Conservation (phyloP, 495 filamentous ascomycete genomes). For the Polyplosphaeria fusca region DNA sequence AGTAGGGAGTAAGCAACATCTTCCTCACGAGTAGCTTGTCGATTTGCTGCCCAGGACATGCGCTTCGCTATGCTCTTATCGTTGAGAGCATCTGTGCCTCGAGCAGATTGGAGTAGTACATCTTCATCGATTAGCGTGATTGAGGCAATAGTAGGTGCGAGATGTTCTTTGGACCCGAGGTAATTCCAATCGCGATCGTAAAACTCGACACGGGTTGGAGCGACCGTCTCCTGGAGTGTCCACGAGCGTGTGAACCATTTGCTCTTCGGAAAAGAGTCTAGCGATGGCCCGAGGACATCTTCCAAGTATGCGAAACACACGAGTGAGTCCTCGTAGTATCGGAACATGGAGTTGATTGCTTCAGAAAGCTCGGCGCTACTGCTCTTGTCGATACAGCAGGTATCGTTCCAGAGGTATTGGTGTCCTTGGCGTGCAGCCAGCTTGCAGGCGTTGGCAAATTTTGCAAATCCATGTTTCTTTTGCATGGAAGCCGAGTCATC, state of each 20-base stretch:
- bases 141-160: background rate
- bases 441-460: no score
- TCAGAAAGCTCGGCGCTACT: no score
- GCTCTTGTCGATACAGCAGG: no score
- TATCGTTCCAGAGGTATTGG: no score
- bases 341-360: no score
- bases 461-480: no score
- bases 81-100: background rate
- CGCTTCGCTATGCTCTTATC: background rate
- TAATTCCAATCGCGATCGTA: background rate
- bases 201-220: background rate
- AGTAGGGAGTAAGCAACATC: slow-evolving; percentile 10
- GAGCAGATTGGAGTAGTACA: background rate
- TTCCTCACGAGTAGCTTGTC: slow-evolving; percentile 7
- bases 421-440: no score
- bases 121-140: slow-evolving; percentile 1
- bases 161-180: background rate
- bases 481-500: no score
- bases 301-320: no score
- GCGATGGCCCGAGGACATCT: no score
- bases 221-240: slow-evolving; percentile 8
- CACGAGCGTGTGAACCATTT: background rate
- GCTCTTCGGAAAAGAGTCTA: background rate
- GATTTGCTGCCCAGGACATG: slow-evolving; percentile 9
- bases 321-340: no score